Base-by-base conservation (phyloP, 768 basidiomycete genomes). In the Harrya chromipes region DNA sequence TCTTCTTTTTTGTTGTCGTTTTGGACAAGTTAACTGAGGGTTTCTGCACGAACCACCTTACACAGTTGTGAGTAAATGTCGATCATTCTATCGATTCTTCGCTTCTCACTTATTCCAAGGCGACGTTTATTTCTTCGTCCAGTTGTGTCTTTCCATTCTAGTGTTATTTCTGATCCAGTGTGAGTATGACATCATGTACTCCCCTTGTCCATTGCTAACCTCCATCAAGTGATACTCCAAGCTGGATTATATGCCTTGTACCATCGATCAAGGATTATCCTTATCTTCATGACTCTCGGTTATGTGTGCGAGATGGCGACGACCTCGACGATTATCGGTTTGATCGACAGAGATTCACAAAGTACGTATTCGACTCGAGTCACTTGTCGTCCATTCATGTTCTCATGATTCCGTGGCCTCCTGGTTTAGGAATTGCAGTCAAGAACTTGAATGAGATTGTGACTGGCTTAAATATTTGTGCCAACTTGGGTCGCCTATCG, bases 161-260 rank as follows among this genome's bases (percentile, higher is more conserved):
- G 36, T 50, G 4, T 13, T 45, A 4, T 42, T 39, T n/a, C 2
- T 56, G 17, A 40, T 50, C 7, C 58, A 58, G 34, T 14, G 43
- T 46, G 26, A 17, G 57, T 48, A 11, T 19, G 21, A 39, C 1
- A 11, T n/a, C 5, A 17, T 20, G 27, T 3, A 5, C 8, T 3
- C n/a, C 27, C 21, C 38, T 4, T 6, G 4, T 8, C n/a, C 16
- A 20, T 38, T 7, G 1, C 24, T 47, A 27, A 59, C 8, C 11
- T 4, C 20, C 9, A 11, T 23, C 27, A 31, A 59, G 53, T 55
- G 12, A 26, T 58, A 9, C 53, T 59, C 20, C 53, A 55, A 35
- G 46, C 31, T 45, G 46, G 53, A 7, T 24, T 59, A n/a, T 55
- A 55, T n/a, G 41, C 53, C 5, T 27, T 55, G 37, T 59, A 51